Conservation (phyloP, 2,329 filamentous ascomycete genomes). For the Hirsutella rhossiliensis region DNA sequence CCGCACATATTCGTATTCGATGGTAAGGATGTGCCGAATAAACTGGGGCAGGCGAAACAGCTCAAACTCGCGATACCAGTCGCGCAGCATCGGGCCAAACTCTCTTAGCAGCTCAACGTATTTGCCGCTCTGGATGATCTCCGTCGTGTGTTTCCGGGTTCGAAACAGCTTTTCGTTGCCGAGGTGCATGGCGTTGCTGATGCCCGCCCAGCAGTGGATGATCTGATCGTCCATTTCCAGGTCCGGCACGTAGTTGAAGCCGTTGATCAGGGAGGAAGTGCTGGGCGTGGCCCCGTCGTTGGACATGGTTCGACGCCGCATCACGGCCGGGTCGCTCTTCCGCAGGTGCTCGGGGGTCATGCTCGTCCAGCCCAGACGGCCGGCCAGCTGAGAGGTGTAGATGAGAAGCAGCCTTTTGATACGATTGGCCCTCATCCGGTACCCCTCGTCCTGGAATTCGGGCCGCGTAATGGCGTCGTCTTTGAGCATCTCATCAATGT, state of each 20-base stretch:
- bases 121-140: slow-evolving; percentile 74
- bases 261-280: slow-evolving; percentile 44
- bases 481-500: slow-evolving; percentile 60
- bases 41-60: slow-evolving; percentile 56
- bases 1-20: slow-evolving; percentile 91
- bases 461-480: slow-evolving; percentile 47
- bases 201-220: slow-evolving; percentile 84
- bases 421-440: slow-evolving; percentile 65
- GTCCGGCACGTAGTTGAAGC: slow-evolving; percentile 55
- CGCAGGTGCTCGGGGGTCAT: slow-evolving; percentile 69
- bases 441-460: slow-evolving; percentile 62
- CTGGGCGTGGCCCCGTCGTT: slow-evolving; percentile 47
- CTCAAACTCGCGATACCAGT: slow-evolving; percentile 77
- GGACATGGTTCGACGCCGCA: slow-evolving; percentile 35
- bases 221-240: slow-evolving; percentile 57
- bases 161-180: slow-evolving; percentile 83
- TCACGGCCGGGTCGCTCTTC: slow-evolving; percentile 43
- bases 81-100: slow-evolving; percentile 64
- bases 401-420: slow-evolving; percentile 80
- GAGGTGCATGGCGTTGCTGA: slow-evolving; percentile 84
- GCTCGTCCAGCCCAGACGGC: slow-evolving; percentile 80
- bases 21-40: slow-evolving; percentile 67
- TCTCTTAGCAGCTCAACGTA: slow-evolving; percentile 74
- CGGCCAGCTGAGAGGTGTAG: slow-evolving; percentile 88
- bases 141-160: slow-evolving; percentile 75